Evolutionary conservation across 164 flowering plant species (phyloP).

Genomic region (Aristolochia fimbriata): DNA sequence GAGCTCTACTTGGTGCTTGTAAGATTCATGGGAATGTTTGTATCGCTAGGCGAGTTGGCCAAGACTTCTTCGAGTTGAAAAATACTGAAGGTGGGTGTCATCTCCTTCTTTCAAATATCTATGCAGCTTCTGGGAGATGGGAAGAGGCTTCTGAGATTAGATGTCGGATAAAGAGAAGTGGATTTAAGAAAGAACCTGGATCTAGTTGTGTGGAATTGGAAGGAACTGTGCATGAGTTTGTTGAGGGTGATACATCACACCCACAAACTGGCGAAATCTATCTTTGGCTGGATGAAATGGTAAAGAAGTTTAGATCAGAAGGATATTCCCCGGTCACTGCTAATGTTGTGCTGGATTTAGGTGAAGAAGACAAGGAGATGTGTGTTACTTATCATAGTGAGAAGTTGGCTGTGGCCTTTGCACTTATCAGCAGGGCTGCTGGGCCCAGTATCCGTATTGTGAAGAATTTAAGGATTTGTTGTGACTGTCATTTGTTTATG

Average conservation of each 20-base stretch:
- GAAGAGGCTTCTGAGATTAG: slow-evolving; percentile 14
- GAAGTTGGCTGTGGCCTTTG: slow-evolving; percentile 6
- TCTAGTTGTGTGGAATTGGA: slow-evolving; percentile 14
- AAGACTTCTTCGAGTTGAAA: slow-evolving; percentile 10
- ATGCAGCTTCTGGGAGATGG: slow-evolving; percentile 23
- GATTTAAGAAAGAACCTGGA: slow-evolving; percentile 17
- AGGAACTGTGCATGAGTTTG: slow-evolving; percentile 8
- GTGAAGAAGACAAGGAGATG: slow-evolving; percentile 5
- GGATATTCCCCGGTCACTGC: slow-evolving; percentile 1
- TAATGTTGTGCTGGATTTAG: slow-evolving; percentile 1
- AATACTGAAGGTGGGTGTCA: slow-evolving; percentile 19
- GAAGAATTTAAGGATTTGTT: slow-evolving; percentile 5
- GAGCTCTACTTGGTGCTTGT: slow-evolving; percentile 25
- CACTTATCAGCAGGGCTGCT: neutral
- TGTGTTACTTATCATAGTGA: neutral
- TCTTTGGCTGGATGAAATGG: slow-evolving; percentile 6
- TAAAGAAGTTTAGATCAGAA: slow-evolving; percentile 3
- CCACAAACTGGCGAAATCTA: neutral
- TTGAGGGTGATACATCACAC: slow-evolving; percentile 3
- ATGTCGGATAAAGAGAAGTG: slow-evolving; percentile 6
- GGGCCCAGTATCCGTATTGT: neutral
- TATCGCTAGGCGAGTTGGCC: slow-evolving; percentile 12
- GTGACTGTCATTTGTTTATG: slow-evolving; percentile 4
- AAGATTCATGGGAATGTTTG: slow-evolving; percentile 15
- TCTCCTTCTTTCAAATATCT: slow-evolving; percentile 21